Evolutionary conservation across 2,329 filamentous ascomycete species (phyloP), one percentile per base, ranked within the genome.

Genomic region (Cercospora sp.): DNA sequence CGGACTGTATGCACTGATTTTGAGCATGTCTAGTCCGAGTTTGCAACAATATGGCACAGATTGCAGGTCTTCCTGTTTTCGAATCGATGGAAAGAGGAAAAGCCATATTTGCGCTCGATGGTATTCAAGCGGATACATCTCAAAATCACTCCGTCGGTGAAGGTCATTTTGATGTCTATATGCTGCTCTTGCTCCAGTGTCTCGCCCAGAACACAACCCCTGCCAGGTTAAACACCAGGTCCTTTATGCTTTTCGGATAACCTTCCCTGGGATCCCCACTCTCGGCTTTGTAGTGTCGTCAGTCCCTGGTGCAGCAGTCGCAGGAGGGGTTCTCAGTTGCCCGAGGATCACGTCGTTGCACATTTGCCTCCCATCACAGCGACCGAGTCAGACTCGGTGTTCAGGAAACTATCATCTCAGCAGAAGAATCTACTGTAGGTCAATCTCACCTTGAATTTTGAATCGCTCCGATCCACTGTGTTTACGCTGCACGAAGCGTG

Each of bases 301-400:
- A 55, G 49, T 59, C 55, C 30, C 30, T 59, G n/a, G 55, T 37
- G 12, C 13, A 16, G 49, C 13, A 16, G 49, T 28, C 49, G 24
- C n/a, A 37, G 30, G 55, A 59, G 55, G 55, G 55, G 55, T 59
- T 59, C 55, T 37, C n/a, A 59, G 30, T 59, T 59, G 55, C 55
- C 55, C 55, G 55, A 59, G 55, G 55, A 59, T 59, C 28, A 59
- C 32, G 10, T 18, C 16, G 32, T 59, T 26, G 28, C n/a, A 37
- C 32, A 37, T 37, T 59, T 37, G 55, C 55, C 55, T 59, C 55
- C 12, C 24, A 28, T 30, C 24, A 28, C 49, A 55, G 16, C 49
- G 49, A 55, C 49, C 49, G 24, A 55, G 49, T 28, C 24, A 24
- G 26, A 16, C 21, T 53, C 21, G 49, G 24, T n/a, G 24, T n/a